Conservation (phyloP, 2,329 filamentous ascomycete genomes). For the Nigrograna mackinnonii region DNA sequence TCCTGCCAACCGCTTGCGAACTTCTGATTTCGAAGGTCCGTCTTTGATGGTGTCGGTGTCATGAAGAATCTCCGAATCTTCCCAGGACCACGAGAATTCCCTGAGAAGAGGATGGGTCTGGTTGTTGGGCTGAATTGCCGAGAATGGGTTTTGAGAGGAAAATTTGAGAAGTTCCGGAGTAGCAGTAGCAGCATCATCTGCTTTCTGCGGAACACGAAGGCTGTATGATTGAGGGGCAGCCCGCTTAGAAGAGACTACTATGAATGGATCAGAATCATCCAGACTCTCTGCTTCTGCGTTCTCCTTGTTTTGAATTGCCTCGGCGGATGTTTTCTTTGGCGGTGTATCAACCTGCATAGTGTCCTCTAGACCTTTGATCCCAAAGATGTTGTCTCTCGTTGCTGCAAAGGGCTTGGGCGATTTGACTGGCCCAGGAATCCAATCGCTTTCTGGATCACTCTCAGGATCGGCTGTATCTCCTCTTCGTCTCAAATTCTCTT, state of each 20-base stretch:
- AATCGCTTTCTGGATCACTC: slow-evolving; percentile 39
- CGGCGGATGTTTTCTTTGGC: slow-evolving; percentile 11
- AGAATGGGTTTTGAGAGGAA: slow-evolving; percentile 30
- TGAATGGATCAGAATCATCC: slow-evolving; percentile 26
- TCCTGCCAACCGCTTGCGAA: slow-evolving; percentile 27
- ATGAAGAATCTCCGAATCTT: slow-evolving; percentile 27
- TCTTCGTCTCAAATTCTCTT: slow-evolving; percentile 30
- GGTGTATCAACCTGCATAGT: slow-evolving; percentile 24
- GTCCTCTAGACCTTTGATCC: slow-evolving; percentile 30
- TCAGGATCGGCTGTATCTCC: slow-evolving; percentile 25
- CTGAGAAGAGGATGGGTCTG: slow-evolving; percentile 24
- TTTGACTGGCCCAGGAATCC: slow-evolving; percentile 36
- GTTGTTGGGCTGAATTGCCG: slow-evolving; percentile 26
- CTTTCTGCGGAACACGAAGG: slow-evolving; percentile 20
- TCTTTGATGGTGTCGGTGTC: slow-evolving; percentile 19
- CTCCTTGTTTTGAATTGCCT: slow-evolving; percentile 2
- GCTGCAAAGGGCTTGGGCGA: slow-evolving; percentile 16
- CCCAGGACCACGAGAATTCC: slow-evolving; percentile 37
- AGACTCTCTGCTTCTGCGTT: slow-evolving; percentile 12
- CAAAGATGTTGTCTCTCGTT: slow-evolving; percentile 30
- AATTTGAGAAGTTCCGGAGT: slow-evolving; percentile 28
- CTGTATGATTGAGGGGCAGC: slow-evolving; percentile 17
- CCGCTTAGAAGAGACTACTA: slow-evolving; percentile 22
- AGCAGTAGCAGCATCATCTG: slow-evolving; percentile 9
- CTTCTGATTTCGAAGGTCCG: slow-evolving; percentile 15